Conservation (phyloP, 2,329 filamentous ascomycete genomes). For the Monilinia fructigena region DNA sequence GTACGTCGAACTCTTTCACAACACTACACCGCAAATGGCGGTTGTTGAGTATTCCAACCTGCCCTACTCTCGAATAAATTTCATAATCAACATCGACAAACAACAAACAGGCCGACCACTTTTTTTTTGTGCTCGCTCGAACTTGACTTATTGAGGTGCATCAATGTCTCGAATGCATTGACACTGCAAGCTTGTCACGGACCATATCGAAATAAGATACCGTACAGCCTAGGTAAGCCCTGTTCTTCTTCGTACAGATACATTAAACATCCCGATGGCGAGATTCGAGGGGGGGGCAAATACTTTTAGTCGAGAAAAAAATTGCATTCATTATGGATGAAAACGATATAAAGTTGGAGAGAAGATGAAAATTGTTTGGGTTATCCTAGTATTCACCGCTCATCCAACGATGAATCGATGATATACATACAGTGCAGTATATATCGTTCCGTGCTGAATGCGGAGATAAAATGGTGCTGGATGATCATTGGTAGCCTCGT, state of each 20-base stretch:
- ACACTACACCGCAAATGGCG: background rate
- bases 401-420: background rate
- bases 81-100: conserved; percentile 10
- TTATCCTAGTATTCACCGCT: conserved; percentile 15
- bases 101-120: background rate
- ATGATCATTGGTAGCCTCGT: conserved; percentile 19
- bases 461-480: background rate
- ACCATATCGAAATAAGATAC: conserved; percentile 9
- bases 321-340: background rate
- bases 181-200: conserved; percentile 18
- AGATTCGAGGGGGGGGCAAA: conserved; percentile 16
- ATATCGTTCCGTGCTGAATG: background rate
- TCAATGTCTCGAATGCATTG: conserved; percentile 19
- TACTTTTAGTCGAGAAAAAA: background rate
- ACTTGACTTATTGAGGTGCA: conserved; percentile 11
- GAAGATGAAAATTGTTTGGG: background rate
- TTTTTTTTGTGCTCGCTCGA: conserved; percentile 4
- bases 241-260: conserved; percentile 16
- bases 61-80: background rate
- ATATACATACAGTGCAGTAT: no score
- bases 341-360: background rate
- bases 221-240: background rate
- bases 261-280: conserved; percentile 17
- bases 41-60: background rate
- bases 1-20: background rate